Evolutionary conservation across 2,329 filamentous ascomycete genomes (phyloP).

Genomic region (Colletotrichum zoysiae): DNA sequence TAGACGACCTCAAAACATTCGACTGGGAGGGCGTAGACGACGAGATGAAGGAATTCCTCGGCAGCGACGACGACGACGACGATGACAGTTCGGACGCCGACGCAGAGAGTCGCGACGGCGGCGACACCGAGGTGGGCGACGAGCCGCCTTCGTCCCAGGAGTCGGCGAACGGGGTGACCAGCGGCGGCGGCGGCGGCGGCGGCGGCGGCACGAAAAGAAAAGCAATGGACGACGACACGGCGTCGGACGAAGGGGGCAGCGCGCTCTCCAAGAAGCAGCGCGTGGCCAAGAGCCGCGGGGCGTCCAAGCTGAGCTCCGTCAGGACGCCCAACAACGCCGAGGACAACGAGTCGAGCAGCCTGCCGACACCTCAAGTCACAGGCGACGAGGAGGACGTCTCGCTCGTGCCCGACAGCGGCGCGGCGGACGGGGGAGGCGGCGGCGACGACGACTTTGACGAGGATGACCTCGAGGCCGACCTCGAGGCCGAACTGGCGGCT

Average conservation of each 20-base stretch:
- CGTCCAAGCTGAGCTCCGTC: conserved; percentile 61
- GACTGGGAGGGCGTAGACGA: conserved; percentile 76
- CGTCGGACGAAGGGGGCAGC: conserved; percentile 45
- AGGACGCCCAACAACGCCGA: conserved; percentile 57
- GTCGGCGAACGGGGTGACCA: conserved; percentile 13
- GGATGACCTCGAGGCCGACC: conserved; percentile 68
- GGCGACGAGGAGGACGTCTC: conserved; percentile 56
- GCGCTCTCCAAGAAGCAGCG: conserved; percentile 65
- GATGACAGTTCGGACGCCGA: conserved; percentile 61
- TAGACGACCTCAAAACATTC: conserved; percentile 68
- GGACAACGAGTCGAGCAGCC: conserved; percentile 51
- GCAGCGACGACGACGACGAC: conserved; percentile 64
- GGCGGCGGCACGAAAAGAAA: conserved; percentile 39
- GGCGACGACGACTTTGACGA: conserved; percentile 63
- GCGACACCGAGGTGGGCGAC: conserved; percentile 40
- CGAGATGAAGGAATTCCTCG: conserved; percentile 82
- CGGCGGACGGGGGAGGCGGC: conserved; percentile 52
- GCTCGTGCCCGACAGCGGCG: conserved; percentile 42
- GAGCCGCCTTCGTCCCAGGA: conserved; percentile 37
- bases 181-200: conserved; percentile 22
- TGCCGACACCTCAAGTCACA: conserved; percentile 57
- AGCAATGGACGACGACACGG: conserved; percentile 45
- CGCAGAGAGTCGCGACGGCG: conserved; percentile 44
- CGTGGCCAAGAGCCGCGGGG: conserved; percentile 58
- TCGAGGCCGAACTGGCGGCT: conserved; percentile 74